phyloP scores from a whole-genome alignment of 805 yeast genomes.

The Yarrowia sp. region DNA sequence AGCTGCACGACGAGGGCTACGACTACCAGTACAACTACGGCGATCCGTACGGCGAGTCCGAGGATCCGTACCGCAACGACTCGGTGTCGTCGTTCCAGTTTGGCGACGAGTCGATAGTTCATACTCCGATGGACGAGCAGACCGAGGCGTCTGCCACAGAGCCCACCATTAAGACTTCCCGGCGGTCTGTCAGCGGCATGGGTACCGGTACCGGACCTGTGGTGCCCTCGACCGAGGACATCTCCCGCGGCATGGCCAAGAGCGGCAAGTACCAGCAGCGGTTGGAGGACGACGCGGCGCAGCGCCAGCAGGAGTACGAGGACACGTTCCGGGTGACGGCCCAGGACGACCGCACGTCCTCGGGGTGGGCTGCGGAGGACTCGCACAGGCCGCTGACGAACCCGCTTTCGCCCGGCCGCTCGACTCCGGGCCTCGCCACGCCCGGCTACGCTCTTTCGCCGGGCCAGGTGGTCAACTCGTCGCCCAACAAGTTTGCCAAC shows the following conservation, averaged over 20 bases:
- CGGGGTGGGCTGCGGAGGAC: neutral
- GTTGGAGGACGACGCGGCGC: constrained; percentile 12
- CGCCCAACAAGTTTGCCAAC: constrained; percentile 3
- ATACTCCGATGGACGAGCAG: neutral
- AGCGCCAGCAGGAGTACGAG: constrained; percentile 7
- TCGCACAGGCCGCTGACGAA: neutral
- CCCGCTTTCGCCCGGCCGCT: neutral
- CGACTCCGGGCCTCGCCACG: neutral
- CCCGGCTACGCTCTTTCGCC: neutral
- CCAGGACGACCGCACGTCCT: neutral
- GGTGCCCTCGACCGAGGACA: constrained; percentile 8
- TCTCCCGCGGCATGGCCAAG: neutral
- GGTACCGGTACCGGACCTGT: no score
- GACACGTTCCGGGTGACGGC: constrained; percentile 5
- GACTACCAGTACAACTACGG: constrained; percentile 20
- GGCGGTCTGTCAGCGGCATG: no score
- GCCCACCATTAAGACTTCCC: no score
- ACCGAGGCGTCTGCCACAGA: no score
- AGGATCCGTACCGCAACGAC: neutral
- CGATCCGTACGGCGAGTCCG: neutral
- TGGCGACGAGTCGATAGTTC: neutral
- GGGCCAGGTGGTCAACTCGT: neutral
- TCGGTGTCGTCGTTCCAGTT: neutral
- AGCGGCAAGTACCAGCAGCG: constrained; percentile 24
- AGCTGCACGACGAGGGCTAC: neutral